Conservation (phyloP, 2,329 filamentous ascomycete genomes). For the Aspergillus aculeatinus region DNA sequence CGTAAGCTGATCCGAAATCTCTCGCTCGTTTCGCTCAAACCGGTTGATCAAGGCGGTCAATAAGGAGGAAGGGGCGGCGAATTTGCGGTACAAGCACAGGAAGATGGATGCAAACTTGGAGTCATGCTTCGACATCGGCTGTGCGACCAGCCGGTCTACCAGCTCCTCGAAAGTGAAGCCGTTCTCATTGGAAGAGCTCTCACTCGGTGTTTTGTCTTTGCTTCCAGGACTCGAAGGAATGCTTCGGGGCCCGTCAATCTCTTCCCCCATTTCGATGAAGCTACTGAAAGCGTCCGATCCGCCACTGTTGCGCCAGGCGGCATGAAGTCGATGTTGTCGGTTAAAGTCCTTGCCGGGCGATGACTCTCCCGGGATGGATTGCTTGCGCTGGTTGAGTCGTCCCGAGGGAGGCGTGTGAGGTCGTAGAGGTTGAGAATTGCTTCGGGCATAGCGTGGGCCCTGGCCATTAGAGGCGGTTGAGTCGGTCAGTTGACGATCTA, state of each 20-base stretch:
- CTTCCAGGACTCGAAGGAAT: conserved; percentile 30
- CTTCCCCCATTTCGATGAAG: conserved; percentile 46
- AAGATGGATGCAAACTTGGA: conserved; percentile 86
- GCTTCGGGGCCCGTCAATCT: conserved; percentile 33
- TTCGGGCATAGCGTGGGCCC: conserved; percentile 47
- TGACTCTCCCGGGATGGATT: conserved; percentile 29
- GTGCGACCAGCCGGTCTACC: conserved; percentile 80
- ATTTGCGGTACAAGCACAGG: conserved; percentile 89
- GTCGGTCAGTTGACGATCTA: conserved; percentile 33
- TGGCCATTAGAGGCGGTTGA: conserved; percentile 27
- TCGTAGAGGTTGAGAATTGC: conserved; percentile 50
- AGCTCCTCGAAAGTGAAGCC: conserved; percentile 61
- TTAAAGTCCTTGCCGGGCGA: conserved; percentile 32
- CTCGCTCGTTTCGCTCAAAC: conserved; percentile 71
- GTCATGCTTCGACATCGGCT: conserved; percentile 82
- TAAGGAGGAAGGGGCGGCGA: conserved; percentile 76
- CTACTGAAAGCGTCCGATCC: conserved; percentile 44
- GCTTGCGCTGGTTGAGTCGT: conserved; percentile 35
- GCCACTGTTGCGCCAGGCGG: conserved; percentile 41
- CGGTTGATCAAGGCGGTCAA: conserved; percentile 66
- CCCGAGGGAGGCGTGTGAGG: conserved; percentile 47
- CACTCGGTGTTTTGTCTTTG: conserved; percentile 35
- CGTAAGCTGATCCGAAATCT: conserved; percentile 69
- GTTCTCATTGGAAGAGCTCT: conserved; percentile 33
- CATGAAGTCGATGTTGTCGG: conserved; percentile 35